phyloP scores from a whole-genome alignment of 192 early-diverging fungal genomes.

The Gamsiella multidivaricata region DNA sequence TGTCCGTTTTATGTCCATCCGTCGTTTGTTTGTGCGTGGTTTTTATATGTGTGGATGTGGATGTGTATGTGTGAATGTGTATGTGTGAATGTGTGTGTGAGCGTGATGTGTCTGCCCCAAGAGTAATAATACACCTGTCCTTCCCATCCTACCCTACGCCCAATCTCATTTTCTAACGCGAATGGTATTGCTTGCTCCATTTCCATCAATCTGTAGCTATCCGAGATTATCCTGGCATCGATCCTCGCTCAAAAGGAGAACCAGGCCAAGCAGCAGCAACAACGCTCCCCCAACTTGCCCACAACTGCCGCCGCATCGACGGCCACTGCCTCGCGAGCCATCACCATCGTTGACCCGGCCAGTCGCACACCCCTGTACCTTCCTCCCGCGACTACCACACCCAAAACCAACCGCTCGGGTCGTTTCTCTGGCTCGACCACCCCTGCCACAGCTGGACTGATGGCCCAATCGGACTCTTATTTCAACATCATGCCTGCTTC shows the following conservation, averaged over 20 bases:
- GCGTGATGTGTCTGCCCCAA: neutral
- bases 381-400: slow-evolving; percentile 12
- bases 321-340: slow-evolving; percentile 50
- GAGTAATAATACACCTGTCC: neutral
- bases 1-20: too few relatives aligned
- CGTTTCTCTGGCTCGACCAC: slow-evolving; percentile 40
- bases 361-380: slow-evolving; percentile 62
- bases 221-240: slow-evolving; percentile 54
- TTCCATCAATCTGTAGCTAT: slow-evolving; percentile 33
- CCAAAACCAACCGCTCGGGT: slow-evolving; percentile 20
- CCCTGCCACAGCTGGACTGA: slow-evolving; percentile 43
- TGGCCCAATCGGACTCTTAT: slow-evolving; percentile 41
- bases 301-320: slow-evolving; percentile 5
- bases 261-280: slow-evolving; percentile 30
- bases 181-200: neutral
- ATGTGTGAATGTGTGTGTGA: neutral
- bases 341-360: slow-evolving; percentile 62
- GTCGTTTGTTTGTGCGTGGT: too few relatives aligned
- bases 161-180: too few relatives aligned
- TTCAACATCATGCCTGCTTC: slow-evolving; percentile 31
- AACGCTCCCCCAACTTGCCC: slow-evolving; percentile 16
- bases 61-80: neutral
- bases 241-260: slow-evolving; percentile 46
- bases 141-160: too few relatives aligned
- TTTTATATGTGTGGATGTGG: too few relatives aligned